Evolutionary conservation across 1,139 yeast genomes (phyloP).

Genomic region (Scheffersomyces segobiensis): DNA sequence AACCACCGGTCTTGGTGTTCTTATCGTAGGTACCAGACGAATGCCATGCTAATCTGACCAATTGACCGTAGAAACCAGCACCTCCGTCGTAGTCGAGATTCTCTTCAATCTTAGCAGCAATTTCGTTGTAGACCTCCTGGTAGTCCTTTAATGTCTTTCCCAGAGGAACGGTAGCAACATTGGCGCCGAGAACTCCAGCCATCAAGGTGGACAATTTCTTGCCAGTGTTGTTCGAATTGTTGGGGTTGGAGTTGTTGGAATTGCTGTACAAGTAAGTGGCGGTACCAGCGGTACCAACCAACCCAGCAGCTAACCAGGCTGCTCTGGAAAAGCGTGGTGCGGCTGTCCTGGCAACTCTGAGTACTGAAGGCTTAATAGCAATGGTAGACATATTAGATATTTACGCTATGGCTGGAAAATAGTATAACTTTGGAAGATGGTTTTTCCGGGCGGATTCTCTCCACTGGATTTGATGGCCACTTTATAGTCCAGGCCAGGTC

Average conservation of each 20-base stretch:
- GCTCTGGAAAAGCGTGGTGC: slow-evolving; percentile 5
- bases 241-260: slow-evolving; percentile 10
- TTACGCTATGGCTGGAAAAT: background rate
- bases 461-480: background rate
- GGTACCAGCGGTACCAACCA: slow-evolving; percentile 24
- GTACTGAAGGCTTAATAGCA: slow-evolving; percentile 13
- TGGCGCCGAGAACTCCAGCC: slow-evolving; percentile 22
- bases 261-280: slow-evolving; percentile 17
- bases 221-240: slow-evolving; percentile 5
- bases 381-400: slow-evolving; percentile 16
- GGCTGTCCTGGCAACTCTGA: slow-evolving; percentile 7
- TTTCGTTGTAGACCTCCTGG: slow-evolving; percentile 78
- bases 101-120: slow-evolving; percentile 70
- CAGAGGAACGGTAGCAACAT: slow-evolving; percentile 20
- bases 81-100: slow-evolving; percentile 77
- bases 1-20: slow-evolving; percentile 66
- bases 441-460: background rate
- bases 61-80: slow-evolving; percentile 64
- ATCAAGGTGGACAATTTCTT: slow-evolving; percentile 11
- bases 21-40: slow-evolving; percentile 68
- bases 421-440: background rate
- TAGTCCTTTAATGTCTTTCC: slow-evolving; percentile 53
- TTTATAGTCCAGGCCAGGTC: background rate
- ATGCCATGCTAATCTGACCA: slow-evolving; percentile 78
- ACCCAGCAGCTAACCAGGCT: slow-evolving; percentile 16